These are phyloP conservation scores for Iberis pinnata DNA, from an alignment of 345 rosid species.

Conservation along the genomic window DNA sequence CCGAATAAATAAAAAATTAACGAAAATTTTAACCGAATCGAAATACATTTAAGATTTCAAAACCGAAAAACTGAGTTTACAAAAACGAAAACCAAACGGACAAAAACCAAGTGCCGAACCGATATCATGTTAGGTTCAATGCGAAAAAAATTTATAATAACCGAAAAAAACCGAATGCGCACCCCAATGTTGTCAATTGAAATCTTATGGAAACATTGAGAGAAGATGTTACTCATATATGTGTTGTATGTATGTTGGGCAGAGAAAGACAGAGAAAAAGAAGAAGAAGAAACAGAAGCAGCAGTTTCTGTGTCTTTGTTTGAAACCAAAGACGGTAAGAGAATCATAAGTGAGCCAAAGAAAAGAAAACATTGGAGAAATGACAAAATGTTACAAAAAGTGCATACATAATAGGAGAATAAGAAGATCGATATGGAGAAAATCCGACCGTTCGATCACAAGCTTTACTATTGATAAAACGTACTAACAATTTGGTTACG, in stretches of 20 bases:
- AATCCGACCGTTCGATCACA: too few relatives aligned
- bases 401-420: conserved; percentile 18
- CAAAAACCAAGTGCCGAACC: too few relatives aligned
- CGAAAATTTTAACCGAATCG: too few relatives aligned
- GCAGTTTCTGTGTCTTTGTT: conserved; percentile 29
- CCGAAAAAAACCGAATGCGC: too few relatives aligned
- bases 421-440: conserved; percentile 18
- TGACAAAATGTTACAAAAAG: background rate
- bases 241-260: conserved; percentile 5
- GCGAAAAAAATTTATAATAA: too few relatives aligned
- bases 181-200: background rate
- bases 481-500: too few relatives aligned
- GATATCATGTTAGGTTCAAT: too few relatives aligned
- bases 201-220: background rate
- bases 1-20: too few relatives aligned
- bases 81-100: too few relatives aligned
- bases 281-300: conserved; percentile 14
- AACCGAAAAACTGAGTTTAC: too few relatives aligned
- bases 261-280: conserved; percentile 17
- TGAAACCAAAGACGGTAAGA: conserved; percentile 24
- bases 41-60: too few relatives aligned
- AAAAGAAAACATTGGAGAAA: conserved; percentile 3
- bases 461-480: too few relatives aligned
- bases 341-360: conserved; percentile 10
- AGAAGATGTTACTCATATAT: background rate